Base-by-base conservation (phyloP, 139 green algal species). In the Trebouxia sp. region DNA sequence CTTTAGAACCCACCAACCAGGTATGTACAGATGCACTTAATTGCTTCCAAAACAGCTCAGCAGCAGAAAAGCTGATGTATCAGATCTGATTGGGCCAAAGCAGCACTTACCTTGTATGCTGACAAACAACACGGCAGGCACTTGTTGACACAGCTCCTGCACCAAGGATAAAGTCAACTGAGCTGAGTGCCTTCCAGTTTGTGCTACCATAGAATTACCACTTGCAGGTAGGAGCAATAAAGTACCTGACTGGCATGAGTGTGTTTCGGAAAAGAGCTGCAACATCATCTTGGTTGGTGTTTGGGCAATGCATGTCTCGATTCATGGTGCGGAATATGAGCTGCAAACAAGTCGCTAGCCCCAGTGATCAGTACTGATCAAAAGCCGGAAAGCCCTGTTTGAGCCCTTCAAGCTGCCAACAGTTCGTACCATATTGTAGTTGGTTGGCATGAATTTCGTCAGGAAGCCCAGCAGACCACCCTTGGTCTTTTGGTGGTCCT, bases 291-390 rank as follows among this genome's bases (percentile, higher is more conserved):
- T 89, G 56, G 53, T 93, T 94, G 45, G 80, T 50, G 58, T 91
- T 90, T 32, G 88, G 89, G 1, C 76, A 62, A 2, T 51, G 48
- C 66, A 90, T 82, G 65, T 94, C 90, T 0, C 81, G 82, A 74
- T 94, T 94, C 39, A 89, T 80, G 17, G 90, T 93, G 43, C 90
- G 85, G 80, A 91, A 92, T 10, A 90, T 84, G n/a, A 94, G 83
- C 89, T 91, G 85, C 82, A 74, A 26, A 78, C 14, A 75, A n/a
- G 1, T 8, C 35, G n/a, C n/a, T n/a, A n/a, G n/a, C n/a, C n/a
- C n/a, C n/a, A n/a, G n/a, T n/a, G n/a, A n/a, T n/a, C n/a, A n/a
- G n/a, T n/a, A n/a, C n/a, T n/a, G n/a, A n/a, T n/a, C n/a, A n/a
- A n/a, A n/a, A n/a, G n/a, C n/a, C n/a, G n/a, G n/a, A n/a, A n/a